These are phyloP conservation scores for Candida tallmaniae DNA, from an alignment of 805 yeast genomes.

Conservation along the genomic window DNA sequence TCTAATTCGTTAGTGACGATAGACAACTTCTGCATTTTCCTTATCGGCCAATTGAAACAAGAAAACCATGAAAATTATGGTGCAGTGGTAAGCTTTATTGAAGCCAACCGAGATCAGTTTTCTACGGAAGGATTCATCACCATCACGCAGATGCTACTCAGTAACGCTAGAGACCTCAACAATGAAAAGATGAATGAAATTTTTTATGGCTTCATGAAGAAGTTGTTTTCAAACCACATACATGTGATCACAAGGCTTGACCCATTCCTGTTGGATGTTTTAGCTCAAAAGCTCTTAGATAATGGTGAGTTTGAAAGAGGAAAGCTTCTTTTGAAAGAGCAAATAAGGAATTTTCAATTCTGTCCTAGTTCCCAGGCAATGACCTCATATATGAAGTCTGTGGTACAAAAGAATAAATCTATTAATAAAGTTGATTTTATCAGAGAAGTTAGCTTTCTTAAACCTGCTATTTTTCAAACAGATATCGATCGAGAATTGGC, in stretches of 20 bases:
- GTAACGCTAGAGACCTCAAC: not conserved
- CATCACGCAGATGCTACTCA: constrained; percentile 2
- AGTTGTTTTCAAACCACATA: not conserved
- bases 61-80: not conserved
- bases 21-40: constrained; percentile 12
- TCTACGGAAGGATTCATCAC: constrained; percentile 1
- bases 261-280: constrained; percentile 1
- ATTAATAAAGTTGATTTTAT: constrained; percentile 5
- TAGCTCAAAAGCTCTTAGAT: constrained; percentile 1
- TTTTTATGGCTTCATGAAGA: not conserved
- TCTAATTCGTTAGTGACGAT: constrained; percentile 9
- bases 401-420: not conserved
- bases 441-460: constrained; percentile 8
- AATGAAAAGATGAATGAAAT: not conserved
- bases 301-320: constrained; percentile 1
- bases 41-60: not conserved
- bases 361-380: constrained; percentile 6
- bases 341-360: not conserved
- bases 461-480: constrained; percentile 6
- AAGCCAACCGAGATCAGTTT: not conserved
- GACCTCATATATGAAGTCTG: constrained; percentile 3
- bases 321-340: not conserved
- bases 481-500: constrained; percentile 1
- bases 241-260: constrained; percentile 1
- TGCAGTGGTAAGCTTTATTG: not conserved